Evolutionary conservation across 169 alveolate species (phyloP), one percentile per base, ranked within the genome.

Genomic region (Eimeria praecox): DNA sequence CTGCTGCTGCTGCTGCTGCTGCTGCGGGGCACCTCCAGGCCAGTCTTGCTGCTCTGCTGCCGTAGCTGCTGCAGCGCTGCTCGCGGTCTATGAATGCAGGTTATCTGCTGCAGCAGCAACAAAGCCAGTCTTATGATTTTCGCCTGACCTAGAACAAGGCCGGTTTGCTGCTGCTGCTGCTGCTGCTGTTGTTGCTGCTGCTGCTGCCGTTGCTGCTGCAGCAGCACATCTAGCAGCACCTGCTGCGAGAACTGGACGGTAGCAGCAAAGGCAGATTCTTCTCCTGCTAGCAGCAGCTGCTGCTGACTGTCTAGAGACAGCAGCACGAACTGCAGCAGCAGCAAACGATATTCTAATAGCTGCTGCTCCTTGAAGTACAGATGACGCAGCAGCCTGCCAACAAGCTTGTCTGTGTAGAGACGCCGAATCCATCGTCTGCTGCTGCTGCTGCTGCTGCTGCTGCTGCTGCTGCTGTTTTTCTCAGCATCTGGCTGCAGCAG

Each of bases 21-120:
- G 83, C 83, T 86, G 82, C 91, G 91, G n/a, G 59, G 77, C 44
- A 42, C 54, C 56, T 52, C 78, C 44, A 85, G 62, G 30, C 80
- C 92, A 0, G 80, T 59, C 10, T 66, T 33, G 94, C 85, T 88
- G 94, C 94, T 64, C 52, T 88, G 78, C 91, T 77, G 88, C 94
- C 56, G 59, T 52, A 77, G 69, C 66, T 77, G 88, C 92, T 85
- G 78, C 92, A 85, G 92, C 27, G 69, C 71, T 8, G 62, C 90
- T 27, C 73, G 80, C 35, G 92, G 87, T 82, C 96, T 18, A 62
- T 38, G n/a, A 42, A 78, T 38, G 80, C 92, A 54, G n/a, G 78
- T 42, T 0, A 69, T 92, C 93, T 92, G 96, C 96, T 92, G 96
- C 77, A 92, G 96, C 78, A 92, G 93, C 87, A 92, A 93, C 71